Base-by-base conservation (phyloP, 2,329 filamentous ascomycete species). In the Fusarium sp. region DNA sequence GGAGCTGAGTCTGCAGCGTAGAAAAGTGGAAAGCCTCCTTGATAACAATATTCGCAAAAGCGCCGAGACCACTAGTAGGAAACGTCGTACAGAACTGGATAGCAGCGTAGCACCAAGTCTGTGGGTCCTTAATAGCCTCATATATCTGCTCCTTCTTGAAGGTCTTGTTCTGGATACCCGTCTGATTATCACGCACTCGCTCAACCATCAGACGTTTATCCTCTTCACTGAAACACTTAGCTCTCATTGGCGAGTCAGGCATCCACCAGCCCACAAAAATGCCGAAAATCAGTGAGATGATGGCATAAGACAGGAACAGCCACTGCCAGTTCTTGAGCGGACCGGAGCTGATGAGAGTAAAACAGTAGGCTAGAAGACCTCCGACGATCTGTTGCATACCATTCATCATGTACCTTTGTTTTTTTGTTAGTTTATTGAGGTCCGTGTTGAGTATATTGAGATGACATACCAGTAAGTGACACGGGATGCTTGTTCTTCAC, bases 41-140 rank as follows among this genome's bases (percentile, higher is more conserved):
- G 78, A 94, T 92, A 72, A 94, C 91, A 70, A 94, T 91, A 67
- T 91, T 91, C 56, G 90, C 88, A 75, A 93, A 94, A 1, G 88
- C 89, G 8, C 92, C 91, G 0, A 94, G 85, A 0, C 92, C 91
- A 22, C 87, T 89, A 0, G 91, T 94, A 1, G 91, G 92, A 3
- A 94, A 81, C 0, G 91, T 94, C 0, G 92, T 93, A 78, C 88
- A 91, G 24, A 94, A 81, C 55, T 89, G 86, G 45, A 94, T 89
- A 10, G 88, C 79, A 46, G 85, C 86, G 75, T 92, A 90, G 43
- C 87, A 87, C 82, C 86, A 92, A 39, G 84, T 84, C 77, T 93
- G 90, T 1, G 90, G 89, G 69, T 94, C 92, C 1, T 77, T 77
- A 10, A 92, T 79, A 1, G 88, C 84, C 61, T 86, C 84, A n/a